Evolutionary conservation across 1,284 basidiomycete genomes (phyloP), one percentile per base, ranked within the genome.

Genomic region (Tilletia horrida): DNA sequence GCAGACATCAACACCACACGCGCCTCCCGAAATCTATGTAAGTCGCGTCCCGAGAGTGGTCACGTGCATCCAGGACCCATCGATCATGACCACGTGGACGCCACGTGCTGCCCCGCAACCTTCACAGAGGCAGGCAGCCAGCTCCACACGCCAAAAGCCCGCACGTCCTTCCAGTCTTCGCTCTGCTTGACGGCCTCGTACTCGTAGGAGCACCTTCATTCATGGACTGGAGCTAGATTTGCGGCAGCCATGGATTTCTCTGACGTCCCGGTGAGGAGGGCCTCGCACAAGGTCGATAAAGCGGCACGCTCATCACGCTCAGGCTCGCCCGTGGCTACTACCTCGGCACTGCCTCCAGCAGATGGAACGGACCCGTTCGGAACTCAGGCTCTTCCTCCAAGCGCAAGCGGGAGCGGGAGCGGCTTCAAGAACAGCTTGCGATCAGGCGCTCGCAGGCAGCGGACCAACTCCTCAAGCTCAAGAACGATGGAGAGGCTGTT

Each of bases 381-480:
- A 21, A 18, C 23, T 2, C 55, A 59, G 6, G 27, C 55, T 14
- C 16, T 59, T 9, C 16, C 18, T 16, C 3, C 45, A 6, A 59
- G 55, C 55, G 55, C 29, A 35, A 16, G 29, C 18, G 55, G 55
- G 13, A 59, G 55, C 55, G 55, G 55, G 3, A 59, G 55, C 55
- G 55, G 55, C 27, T 31, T 59, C 16, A 25, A 29, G 14, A 59
- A 40, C 29, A 35, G 8, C 25, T 18, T 18, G 45, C 55, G 55
- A 8, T 11, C 55, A 14, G 55, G 27, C 29, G 7, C 4, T 25
- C 55, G 55, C 9, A 25, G 55, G 11, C 55, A 59, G 55, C 6
- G 55, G 3, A 59, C 55, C 55, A 59, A 59, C 29, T 59, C 55
- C 29, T 29, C 55, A 2, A 59, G 55, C 55, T 59, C 55, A 21